phyloP scores from a whole-genome alignment of 495 filamentous ascomycete genomes.

The Neurospora hispaniola region DNA sequence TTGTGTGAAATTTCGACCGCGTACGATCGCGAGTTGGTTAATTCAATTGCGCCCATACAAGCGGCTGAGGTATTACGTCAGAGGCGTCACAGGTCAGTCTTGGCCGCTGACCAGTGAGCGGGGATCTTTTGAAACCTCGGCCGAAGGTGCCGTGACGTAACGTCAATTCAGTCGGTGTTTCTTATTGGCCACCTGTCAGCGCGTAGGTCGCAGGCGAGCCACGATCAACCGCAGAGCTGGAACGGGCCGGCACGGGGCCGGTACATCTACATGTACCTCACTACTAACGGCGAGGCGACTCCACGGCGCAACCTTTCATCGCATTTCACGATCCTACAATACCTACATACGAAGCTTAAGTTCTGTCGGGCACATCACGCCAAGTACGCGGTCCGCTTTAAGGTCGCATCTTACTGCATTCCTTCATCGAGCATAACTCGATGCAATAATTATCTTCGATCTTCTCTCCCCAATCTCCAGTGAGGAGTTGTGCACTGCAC shows the following conservation, averaged over 20 bases:
- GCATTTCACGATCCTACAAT: not conserved
- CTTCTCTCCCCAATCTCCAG: not conserved
- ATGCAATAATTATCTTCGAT: not conserved
- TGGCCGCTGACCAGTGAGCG: not conserved
- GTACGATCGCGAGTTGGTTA: not conserved
- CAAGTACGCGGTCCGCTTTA: not conserved
- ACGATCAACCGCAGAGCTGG: not conserved
- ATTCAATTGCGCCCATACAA: not conserved
- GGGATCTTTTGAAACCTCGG: not conserved
- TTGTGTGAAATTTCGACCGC: not conserved
- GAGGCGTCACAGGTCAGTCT: constrained; percentile 2
- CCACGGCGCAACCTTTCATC: not conserved
- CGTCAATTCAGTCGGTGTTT: not conserved
- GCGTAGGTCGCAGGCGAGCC: not conserved
- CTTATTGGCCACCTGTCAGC: not conserved
- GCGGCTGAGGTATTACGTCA: constrained; percentile 12
- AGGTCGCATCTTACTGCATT: not conserved
- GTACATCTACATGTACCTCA: not conserved
- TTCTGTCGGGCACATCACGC: not conserved
- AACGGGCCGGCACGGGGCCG: not conserved
- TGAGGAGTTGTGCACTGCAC: not conserved
- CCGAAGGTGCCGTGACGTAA: not conserved
- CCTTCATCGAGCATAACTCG: not conserved
- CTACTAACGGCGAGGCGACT: not conserved
- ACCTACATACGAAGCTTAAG: not conserved